Percentiles rank a stretch among this genome's conserved stretches.
These are phyloP conservation scores for Pseudonitzschia multiseries DNA, from an alignment of 108 stramenopile genomes.

Conservation along the genomic window DNA sequence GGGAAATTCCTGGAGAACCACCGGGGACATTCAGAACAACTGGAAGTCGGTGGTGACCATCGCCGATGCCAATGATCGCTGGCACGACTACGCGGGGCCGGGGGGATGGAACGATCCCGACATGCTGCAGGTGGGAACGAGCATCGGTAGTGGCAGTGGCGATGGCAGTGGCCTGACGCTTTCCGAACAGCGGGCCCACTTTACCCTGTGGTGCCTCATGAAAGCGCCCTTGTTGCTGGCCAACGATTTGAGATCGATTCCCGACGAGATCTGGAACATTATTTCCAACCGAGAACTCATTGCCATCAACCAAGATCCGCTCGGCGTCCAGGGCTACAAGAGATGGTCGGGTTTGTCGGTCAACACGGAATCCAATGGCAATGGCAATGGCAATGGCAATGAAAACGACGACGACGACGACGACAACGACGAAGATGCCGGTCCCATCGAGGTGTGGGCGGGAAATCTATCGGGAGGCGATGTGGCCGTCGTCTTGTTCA, in stretches of 20 bases:
- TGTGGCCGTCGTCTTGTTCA: slow-evolving; percentile 40
- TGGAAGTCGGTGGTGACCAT: slow-evolving; percentile 35
- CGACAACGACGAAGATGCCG: not conserved
- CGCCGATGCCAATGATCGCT: slow-evolving; percentile 28
- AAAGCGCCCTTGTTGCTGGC: slow-evolving; percentile 59
- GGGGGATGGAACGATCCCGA: slow-evolving; percentile 67
- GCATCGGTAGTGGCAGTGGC: not conserved
- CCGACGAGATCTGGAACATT: slow-evolving; percentile 25
- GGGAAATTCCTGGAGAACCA: slow-evolving; percentile 57
- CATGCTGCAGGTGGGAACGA: slow-evolving; percentile 35
- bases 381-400: slow-evolving; percentile 4
- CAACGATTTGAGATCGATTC: slow-evolving; percentile 45
- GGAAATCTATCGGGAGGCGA: slow-evolving; percentile 26
- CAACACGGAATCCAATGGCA: not conserved
- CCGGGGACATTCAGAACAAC: slow-evolving; percentile 41
- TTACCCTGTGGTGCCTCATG: slow-evolving; percentile 51
- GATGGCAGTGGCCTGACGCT: slow-evolving; percentile 21
- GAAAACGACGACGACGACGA: not conserved
- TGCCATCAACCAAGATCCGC: slow-evolving; percentile 32
- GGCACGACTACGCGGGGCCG: slow-evolving; percentile 38
- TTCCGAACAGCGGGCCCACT: slow-evolving; percentile 47
- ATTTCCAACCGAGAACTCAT: slow-evolving; percentile 36
- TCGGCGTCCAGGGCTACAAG: slow-evolving; percentile 31
- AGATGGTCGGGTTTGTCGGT: not conserved
- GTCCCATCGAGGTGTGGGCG: slow-evolving; percentile 34